Evolutionary conservation across 75 land plant genomes (phyloP), one percentile per base, ranked within the genome.

Genomic region (Isoetes taiwanensis): DNA sequence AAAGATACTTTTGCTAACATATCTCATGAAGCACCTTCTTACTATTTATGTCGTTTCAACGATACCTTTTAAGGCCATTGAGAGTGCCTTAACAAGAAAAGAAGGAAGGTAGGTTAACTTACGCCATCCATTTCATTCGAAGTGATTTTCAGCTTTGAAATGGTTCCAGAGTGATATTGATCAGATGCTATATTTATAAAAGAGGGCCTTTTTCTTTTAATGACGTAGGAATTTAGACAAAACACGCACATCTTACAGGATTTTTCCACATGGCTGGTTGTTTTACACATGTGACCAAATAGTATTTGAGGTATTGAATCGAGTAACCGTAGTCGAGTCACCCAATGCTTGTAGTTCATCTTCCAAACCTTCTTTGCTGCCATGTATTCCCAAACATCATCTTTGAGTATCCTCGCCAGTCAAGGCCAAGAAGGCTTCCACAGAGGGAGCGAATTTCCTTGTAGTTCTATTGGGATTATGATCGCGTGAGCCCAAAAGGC

Each of bases 141-240:
- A 82, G 56, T 96, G 96, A 80, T 96, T 94, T 81, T 14, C 35
- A n/a, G n/a, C n/a, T n/a, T n/a, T n/a, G n/a, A n/a, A n/a, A n/a
- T n/a, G n/a, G n/a, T n/a, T n/a, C n/a, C n/a, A n/a, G n/a, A n/a
- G n/a, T n/a, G n/a, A n/a, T n/a, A n/a, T n/a, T n/a, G n/a, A n/a
- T n/a, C n/a, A n/a, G n/a, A n/a, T n/a, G n/a, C n/a, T n/a, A n/a
- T n/a, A n/a, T n/a, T n/a, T n/a, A n/a, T n/a, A n/a, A 10, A 10
- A 37, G 9, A 10, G 12, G 21, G 52, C 16, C 21, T 5, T 17
- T 21, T 9, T n/a, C 9, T 48, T 9, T 9, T 9, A 8, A 48
- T 9, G 21, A 10, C 21, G n/a, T 9, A 8, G 21, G 21, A 10
- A 16, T 8, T 21, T 10, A 55, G 38, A 6, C 21, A 55, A 10